Evolutionary conservation across 257 asterid species (phyloP).

Genomic region (Lantana camara): DNA sequence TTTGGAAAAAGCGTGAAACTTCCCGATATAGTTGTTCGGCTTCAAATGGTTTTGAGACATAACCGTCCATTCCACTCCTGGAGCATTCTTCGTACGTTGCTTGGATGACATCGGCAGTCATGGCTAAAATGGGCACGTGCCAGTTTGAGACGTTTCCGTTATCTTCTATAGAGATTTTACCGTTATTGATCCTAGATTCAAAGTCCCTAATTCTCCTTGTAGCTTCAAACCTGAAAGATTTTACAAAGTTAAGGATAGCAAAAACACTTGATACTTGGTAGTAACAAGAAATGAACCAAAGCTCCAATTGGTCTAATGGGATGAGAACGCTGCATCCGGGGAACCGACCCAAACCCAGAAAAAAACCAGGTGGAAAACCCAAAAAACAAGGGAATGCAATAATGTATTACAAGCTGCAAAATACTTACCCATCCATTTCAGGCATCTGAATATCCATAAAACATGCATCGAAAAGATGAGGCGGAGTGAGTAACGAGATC

Average conservation of each 20-base stretch:
- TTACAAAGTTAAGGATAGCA: neutral
- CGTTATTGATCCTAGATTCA: slow-evolving; percentile 48
- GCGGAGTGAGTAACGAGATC: slow-evolving; percentile 64
- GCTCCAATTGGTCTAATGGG: too few relatives aligned
- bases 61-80: slow-evolving; percentile 80
- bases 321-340: too few relatives aligned
- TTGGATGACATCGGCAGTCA: slow-evolving; percentile 97
- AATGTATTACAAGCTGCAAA: neutral
- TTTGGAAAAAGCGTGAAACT: slow-evolving; percentile 71
- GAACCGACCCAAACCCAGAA: too few relatives aligned
- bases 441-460: slow-evolving; percentile 99
- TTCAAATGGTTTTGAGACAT: slow-evolving; percentile 89
- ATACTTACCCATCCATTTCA: slow-evolving; percentile 87
- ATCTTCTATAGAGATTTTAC: slow-evolving; percentile 42
- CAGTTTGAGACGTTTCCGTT: slow-evolving; percentile 51
- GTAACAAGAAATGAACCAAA: too few relatives aligned
- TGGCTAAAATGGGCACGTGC: slow-evolving; percentile 93
- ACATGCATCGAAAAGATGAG: slow-evolving; percentile 92
- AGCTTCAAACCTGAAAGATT: slow-evolving; percentile 71
- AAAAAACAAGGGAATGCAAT: neutral
- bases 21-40: slow-evolving; percentile 93
- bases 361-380: too few relatives aligned
- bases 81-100: slow-evolving; percentile 79
- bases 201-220: slow-evolving; percentile 64
- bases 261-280: neutral